Evolutionary conservation across 2,329 filamentous ascomycete genomes (phyloP).

Genomic region (Paracorniculantispora psalliotae): DNA sequence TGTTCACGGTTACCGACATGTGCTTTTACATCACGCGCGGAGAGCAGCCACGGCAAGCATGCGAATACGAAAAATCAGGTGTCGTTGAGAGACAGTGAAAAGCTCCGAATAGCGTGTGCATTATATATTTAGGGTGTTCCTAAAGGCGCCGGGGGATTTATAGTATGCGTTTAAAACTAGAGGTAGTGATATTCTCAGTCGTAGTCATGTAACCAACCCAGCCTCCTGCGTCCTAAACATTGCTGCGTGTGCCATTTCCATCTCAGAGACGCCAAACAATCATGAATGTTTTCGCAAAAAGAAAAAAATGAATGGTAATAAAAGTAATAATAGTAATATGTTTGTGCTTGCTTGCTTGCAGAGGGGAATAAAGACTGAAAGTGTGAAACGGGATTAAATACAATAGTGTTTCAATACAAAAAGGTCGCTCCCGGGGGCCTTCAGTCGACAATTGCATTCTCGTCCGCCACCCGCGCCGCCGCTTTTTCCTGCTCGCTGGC

Average conservation of each 20-base stretch:
- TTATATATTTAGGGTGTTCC: no score
- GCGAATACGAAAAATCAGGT: no score
- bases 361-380: not conserved
- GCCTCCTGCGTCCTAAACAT: not conserved
- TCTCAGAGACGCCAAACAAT: no score
- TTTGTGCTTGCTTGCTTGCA: not conserved
- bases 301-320: not conserved
- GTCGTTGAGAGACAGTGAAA: no score
- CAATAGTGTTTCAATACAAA: not conserved
- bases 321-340: not conserved
- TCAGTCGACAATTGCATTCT: conserved; percentile 39
- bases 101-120: no score
- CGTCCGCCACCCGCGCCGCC: conserved; percentile 24
- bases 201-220: no score
- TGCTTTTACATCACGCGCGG: not conserved
- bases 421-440: conserved; percentile 4
- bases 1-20: no score
- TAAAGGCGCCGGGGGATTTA: no score
- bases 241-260: no score
- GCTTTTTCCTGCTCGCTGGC: conserved; percentile 23
- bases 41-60: not conserved
- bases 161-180: no score
- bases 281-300: no score
- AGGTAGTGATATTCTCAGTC: no score
- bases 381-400: not conserved